Evolutionary conservation across 768 basidiomycete genomes (phyloP).

Genomic region (Rhizopogon roseolus): DNA sequence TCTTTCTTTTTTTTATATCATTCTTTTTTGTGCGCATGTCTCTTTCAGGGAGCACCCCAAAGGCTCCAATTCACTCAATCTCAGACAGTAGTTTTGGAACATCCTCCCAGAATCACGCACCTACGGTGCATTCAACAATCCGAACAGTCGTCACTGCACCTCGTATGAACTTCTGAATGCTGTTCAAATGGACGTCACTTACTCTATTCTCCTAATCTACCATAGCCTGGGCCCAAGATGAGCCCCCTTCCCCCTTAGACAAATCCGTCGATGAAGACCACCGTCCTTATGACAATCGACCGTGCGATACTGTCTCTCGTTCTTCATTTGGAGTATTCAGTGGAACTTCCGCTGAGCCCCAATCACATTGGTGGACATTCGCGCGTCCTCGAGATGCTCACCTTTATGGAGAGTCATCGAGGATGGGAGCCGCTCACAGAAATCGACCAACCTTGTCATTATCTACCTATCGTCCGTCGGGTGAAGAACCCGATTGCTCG

Average conservation of each 20-base stretch:
- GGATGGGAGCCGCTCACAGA: conserved; percentile 32
- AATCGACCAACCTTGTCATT: conserved; percentile 51
- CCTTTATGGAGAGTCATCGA: conserved; percentile 14
- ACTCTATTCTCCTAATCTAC: conserved; percentile 2
- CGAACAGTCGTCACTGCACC: conserved; percentile 62
- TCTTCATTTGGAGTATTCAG: conserved; percentile 33
- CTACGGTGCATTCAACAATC: conserved; percentile 34
- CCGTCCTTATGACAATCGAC: conserved; percentile 34
- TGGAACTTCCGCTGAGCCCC: conserved; percentile 27
- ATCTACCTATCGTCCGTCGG: conserved; percentile 20
- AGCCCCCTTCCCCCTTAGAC: conserved; percentile 69
- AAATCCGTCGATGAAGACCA: conserved; percentile 31
- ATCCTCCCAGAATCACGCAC: conserved; percentile 21
- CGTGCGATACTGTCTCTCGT: conserved; percentile 52
- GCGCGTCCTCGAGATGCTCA: conserved; percentile 46
- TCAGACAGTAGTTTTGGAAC: conserved; percentile 22
- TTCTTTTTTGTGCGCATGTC: conserved; percentile 8
- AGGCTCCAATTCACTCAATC: conserved; percentile 15
- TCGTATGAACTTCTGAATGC: conserved; percentile 40
- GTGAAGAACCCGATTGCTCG: neutral
- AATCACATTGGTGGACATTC: conserved; percentile 74
- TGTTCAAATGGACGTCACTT: neutral
- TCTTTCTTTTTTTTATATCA: too few relatives aligned
- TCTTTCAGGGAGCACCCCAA: conserved; percentile 10
- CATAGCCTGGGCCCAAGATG: conserved; percentile 80